Base-by-base conservation (phyloP, 2,329 filamentous ascomycete species). In the Penicillium sp. region DNA sequence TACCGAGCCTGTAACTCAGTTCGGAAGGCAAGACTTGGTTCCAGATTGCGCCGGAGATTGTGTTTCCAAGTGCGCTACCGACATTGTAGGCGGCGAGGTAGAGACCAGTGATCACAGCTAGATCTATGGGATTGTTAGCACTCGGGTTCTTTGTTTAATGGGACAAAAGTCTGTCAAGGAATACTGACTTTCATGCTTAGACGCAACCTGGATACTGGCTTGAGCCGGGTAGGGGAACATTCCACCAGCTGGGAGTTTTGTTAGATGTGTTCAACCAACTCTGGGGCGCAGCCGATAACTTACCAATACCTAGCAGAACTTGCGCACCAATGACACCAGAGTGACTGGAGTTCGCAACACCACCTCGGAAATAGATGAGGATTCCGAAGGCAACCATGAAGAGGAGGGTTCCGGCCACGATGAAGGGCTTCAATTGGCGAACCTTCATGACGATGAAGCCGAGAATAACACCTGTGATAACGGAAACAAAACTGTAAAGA, bases 371-470 rank as follows among this genome's bases (percentile, higher is more conserved):
- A 62, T 79, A 78, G 65, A 88, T 87, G 19, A 88, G 75, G 1
- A 88, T 77, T 10, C 85, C 86, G 60, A 87, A 88, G 0, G 85
- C 84, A n/a, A 86, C 82, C 65, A 85, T 76, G 75, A 85, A 88
- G 2, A 88, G 76, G 9, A 75, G 71, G 2, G 84, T 87, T 34
- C 86, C 86, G 29, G 74, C 72, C 39, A 88, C 71, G 66, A 88
- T 87, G 69, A 88, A 86, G n/a, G 77, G 69, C 67, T 88, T 88
- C 66, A 87, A 79, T 25, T 81, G 82, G 52, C 84, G 81, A 25
- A 86, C 77, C 53, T 77, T 79, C 74, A 78, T 81, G 39, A 88
- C 81, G 33, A 87, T 69, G 13, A 85, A 66, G 5, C 85, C 85
- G 16, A 86, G 75, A 45, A 83, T 65, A 44, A 80, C 76, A 29